Percentiles rank a stretch among this genome's conserved stretches.
phyloP scores from a whole-genome alignment of 2,329 filamentous ascomycete genomes.

The Erysiphe neolycopersici region DNA sequence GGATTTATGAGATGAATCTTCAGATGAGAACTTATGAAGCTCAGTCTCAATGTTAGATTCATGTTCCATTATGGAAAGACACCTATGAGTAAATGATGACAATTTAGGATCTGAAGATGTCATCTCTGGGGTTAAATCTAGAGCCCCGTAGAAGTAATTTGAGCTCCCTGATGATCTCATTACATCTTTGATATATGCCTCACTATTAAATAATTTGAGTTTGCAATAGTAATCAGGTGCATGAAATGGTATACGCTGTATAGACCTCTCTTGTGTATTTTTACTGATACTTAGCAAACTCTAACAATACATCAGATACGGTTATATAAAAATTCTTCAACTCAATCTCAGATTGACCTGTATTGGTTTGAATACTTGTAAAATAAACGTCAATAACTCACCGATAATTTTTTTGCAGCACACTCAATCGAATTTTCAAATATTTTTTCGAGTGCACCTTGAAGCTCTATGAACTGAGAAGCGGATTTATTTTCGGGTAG shows the following conservation, averaged over 20 bases:
- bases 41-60: constrained; percentile 5
- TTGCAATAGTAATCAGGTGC: too few relatives aligned
- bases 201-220: background rate
- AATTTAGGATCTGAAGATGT: background rate
- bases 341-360: too few relatives aligned
- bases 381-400: background rate
- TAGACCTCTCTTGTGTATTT: too few relatives aligned
- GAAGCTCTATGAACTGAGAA: background rate
- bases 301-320: too few relatives aligned
- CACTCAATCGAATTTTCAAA: background rate
- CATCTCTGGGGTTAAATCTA: too few relatives aligned
- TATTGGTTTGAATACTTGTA: too few relatives aligned
- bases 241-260: too few relatives aligned
- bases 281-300: too few relatives aligned
- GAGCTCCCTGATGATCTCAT: too few relatives aligned
- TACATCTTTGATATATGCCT: background rate
- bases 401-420: background rate
- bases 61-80: constrained; percentile 7
- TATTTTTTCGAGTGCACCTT: background rate
- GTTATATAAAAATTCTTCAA: too few relatives aligned
- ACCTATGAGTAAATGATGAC: constrained; percentile 7
- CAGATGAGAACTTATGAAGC: background rate
- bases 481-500: background rate
- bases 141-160: too few relatives aligned
- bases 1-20: too few relatives aligned